Evolutionary conservation across 352 stramenopile species (phyloP), one percentile per base, ranked within the genome.

Genomic region (Lagenidium sp.): DNA sequence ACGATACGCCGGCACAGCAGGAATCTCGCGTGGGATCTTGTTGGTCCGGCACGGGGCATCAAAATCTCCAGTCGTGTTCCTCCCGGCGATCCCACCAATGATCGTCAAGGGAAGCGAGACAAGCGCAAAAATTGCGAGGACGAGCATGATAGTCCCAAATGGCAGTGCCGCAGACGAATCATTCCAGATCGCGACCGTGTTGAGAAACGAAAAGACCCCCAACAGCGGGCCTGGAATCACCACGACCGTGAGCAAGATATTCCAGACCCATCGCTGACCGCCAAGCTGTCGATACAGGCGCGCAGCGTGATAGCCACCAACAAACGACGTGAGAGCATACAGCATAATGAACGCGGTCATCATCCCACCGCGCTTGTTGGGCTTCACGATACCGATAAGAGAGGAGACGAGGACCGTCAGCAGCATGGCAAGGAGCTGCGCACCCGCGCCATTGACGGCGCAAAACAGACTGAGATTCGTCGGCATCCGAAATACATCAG

Each of bases 401-500:
- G 95, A 96, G 19, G 96, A 94, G 7, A 72, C 60, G 3, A 99
- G 67, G 32, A 98, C 77, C 16, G 85, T 76, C 22, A 96, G 74
- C 12, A 94, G 81, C 50, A 95, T 92, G n/a, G 93, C 69, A 32
- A 97, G 93, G 15, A 99, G 68, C 57, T 99, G 95, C 0, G 90
- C 91, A 21, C 95, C 95, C 18, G 92, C 83, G 47, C 95, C 95
- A 29, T 82, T 85, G 15, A 97, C 64, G 0, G 92, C 87, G 40
- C 82, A 90, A 53, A 98, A 98, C 6, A 98, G 40, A 26, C 68
- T 94, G 35, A 94, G 59, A 29, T 94, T 65, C 16, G 79, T 57
- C n/a, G 95, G 95, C 57, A 97, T 92, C 35, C 94, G 81, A 60
- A 99, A 99, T 4, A 98, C 94, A 53, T 98, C 94, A 11, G 89